Conservation (phyloP, 2,329 filamentous ascomycete species). For the Aspergillus floridensis region DNA sequence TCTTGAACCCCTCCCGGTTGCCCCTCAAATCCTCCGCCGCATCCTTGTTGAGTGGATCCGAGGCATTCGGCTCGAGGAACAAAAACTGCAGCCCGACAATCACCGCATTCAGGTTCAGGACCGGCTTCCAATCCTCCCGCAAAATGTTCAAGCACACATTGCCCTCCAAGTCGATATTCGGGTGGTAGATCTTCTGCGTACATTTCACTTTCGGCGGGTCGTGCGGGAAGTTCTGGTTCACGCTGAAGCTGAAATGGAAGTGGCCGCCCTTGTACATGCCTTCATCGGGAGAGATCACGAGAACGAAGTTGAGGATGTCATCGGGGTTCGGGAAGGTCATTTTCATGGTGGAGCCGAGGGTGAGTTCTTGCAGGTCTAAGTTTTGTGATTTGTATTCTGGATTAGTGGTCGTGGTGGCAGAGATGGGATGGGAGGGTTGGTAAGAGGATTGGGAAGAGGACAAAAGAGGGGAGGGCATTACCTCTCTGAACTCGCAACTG, state of each 20-base stretch:
- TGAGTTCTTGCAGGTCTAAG: slow-evolving; percentile 48
- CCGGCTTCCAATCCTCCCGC: slow-evolving; percentile 98
- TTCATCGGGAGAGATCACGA: slow-evolving; percentile 51
- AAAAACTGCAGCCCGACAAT: slow-evolving; percentile 94
- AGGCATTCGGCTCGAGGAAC: slow-evolving; percentile 95
- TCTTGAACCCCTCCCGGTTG: slow-evolving; percentile 84
- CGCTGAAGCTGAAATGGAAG: slow-evolving; percentile 87
- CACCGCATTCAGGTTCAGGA: slow-evolving; percentile 92
- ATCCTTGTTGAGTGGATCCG: slow-evolving; percentile 97
- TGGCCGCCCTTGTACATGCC: slow-evolving; percentile 81
- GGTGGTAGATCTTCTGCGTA: slow-evolving; percentile 97
- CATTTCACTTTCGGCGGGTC: slow-evolving; percentile 97
- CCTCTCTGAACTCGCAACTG: slow-evolving; percentile 96
- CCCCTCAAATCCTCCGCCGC: slow-evolving; percentile 86
- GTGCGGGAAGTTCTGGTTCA: slow-evolving; percentile 94
- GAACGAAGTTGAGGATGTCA: slow-evolving; percentile 54
- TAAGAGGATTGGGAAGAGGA: neutral
- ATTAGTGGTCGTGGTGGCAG: neutral
- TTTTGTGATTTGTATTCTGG: neutral
- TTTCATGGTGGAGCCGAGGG: slow-evolving; percentile 56
- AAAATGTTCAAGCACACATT: slow-evolving; percentile 98
- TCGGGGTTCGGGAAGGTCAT: slow-evolving; percentile 58
- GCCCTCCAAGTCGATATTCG: slow-evolving; percentile 95
- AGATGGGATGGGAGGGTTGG: no score
- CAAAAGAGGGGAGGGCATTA: slow-evolving; percentile 39